These are phyloP conservation scores for Botryosphaeria dothidea DNA, from an alignment of 2,329 filamentous ascomycete genomes.

Conservation along the genomic window DNA sequence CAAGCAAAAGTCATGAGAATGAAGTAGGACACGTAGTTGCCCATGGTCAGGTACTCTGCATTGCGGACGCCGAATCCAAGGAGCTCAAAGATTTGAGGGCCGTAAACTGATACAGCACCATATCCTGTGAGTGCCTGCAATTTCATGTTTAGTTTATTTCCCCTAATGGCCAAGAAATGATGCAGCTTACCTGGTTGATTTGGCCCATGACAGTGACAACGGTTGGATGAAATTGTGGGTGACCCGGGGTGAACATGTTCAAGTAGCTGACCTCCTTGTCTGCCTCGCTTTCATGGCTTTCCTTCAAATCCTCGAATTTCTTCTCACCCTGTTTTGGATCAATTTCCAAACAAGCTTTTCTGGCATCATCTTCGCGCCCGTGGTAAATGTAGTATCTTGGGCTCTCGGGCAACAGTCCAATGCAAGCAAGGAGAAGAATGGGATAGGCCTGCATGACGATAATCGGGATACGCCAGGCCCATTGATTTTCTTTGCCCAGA, in stretches of 20 bases:
- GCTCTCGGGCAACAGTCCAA: conserved; percentile 57
- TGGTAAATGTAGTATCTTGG: conserved; percentile 60
- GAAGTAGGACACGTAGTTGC: conserved; percentile 63
- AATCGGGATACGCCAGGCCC: conserved; percentile 64
- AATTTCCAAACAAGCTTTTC: conserved; percentile 49
- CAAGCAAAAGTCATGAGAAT: conserved; percentile 63
- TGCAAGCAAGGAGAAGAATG: conserved; percentile 53
- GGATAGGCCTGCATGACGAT: conserved; percentile 63
- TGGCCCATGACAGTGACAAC: conserved; percentile 64
- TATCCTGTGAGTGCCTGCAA: conserved; percentile 57
- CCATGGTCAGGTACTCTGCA: conserved; percentile 60
- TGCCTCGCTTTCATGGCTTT: conserved; percentile 53
- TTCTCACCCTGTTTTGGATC: conserved; percentile 53
- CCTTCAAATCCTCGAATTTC: conserved; percentile 52
- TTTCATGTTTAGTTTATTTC: neutral
- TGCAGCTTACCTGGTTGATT: conserved; percentile 52
- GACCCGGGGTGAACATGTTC: conserved; percentile 59
- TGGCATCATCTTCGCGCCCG: conserved; percentile 52
- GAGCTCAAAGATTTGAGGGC: conserved; percentile 64
- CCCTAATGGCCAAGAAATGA: too few species aligned
- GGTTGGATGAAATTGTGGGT: conserved; percentile 61
- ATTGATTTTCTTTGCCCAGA: conserved; percentile 58
- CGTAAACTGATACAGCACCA: conserved; percentile 63
- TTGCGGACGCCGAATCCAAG: conserved; percentile 55
- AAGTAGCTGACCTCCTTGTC: conserved; percentile 52